Base-by-base conservation (phyloP, 805 yeast species). In the Wickerhamiella lipophila region DNA sequence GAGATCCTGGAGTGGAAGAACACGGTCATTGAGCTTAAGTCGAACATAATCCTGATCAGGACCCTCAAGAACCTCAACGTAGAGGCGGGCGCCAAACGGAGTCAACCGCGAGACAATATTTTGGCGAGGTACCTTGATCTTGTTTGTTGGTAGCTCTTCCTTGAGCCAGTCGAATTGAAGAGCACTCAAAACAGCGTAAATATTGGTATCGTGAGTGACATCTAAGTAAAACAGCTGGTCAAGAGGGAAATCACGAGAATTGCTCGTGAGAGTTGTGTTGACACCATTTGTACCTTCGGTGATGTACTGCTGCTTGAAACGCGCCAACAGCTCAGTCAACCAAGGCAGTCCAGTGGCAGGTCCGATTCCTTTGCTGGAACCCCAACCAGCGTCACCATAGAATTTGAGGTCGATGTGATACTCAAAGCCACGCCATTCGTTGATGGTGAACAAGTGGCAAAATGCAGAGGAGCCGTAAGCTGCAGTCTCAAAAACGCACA, bases 401-500 rank as follows among this genome's bases (percentile, higher is more conserved):
- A 74, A 72, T 46, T 62, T 64, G 38, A 81, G 65, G 53, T 83
- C 88, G 25, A 68, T 68, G 18, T 71, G 67, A 63, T 83, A 85
- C 45, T 78, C 78, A 55, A 72, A 74, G 32, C 72, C 74, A 46
- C 80, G 64, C 68, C 77, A 79, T 52, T 83, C 89, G 21, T 78
- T 78, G 55, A 72, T 72, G 38, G 85, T 79, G 65, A 84, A 78
- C 27, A 81, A 69, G 34, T 71, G 70, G 64, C 94, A 83, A 53
- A 83, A 76, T 29, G 72, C 71, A 13, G 92, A 81, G 49, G 64
- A 61, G 8, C 92, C 94, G 50, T 69, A 70, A 8, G 77, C 82
- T 49, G 82, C 83, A 41, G 82, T 64, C 64, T 84, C 94, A 60
- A 71, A 84, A 2, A 84, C 87, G 65, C 94, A 83, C 65, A 78